These are phyloP conservation scores for Colletotrichum trifolii DNA, from an alignment of 2,329 filamentous ascomycete genomes.

Conservation along the genomic window DNA sequence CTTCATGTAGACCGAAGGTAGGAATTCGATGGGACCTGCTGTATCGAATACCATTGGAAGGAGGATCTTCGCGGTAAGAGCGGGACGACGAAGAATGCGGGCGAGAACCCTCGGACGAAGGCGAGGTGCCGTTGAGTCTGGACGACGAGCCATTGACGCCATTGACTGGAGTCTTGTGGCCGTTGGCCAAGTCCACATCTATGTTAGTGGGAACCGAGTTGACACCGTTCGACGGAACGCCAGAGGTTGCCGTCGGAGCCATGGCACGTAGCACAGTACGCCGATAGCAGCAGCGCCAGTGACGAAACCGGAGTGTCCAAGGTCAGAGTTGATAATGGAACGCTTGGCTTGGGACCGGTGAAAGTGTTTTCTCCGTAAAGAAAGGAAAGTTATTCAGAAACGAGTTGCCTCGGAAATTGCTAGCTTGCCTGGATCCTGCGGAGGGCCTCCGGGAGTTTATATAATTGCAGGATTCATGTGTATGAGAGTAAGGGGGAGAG, in stretches of 20 bases:
- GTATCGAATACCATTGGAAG: slow-evolving; percentile 36
- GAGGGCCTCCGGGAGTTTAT: slow-evolving; percentile 20
- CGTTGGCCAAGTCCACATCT: slow-evolving; percentile 27
- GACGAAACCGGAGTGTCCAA: neutral
- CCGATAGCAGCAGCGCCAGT: neutral
- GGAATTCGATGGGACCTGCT: slow-evolving; percentile 42
- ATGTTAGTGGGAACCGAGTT: slow-evolving; percentile 20
- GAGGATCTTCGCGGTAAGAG: slow-evolving; percentile 34
- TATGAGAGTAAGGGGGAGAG: too few relatives aligned
- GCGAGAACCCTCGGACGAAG: slow-evolving; percentile 26
- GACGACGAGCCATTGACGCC: slow-evolving; percentile 24
- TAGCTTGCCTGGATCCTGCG: neutral
- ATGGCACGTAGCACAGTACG: slow-evolving; percentile 1
- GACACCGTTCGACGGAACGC: slow-evolving; percentile 7
- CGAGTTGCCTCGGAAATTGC: neutral
- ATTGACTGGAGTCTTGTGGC: slow-evolving; percentile 13
- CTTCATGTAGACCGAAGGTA: slow-evolving; percentile 44
- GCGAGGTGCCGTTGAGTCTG: slow-evolving; percentile 26
- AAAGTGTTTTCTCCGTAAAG: too few relatives aligned
- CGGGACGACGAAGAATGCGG: slow-evolving; percentile 28
- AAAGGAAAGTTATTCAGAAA: neutral
- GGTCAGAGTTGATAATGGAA: neutral
- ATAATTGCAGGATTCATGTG: slow-evolving; percentile 2
- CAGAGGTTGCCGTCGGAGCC: slow-evolving; percentile 31
- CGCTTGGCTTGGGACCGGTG: too few relatives aligned